phyloP scores from a whole-genome alignment of 371 early-diverging fungal genomes.

The Mortierella sp. region DNA sequence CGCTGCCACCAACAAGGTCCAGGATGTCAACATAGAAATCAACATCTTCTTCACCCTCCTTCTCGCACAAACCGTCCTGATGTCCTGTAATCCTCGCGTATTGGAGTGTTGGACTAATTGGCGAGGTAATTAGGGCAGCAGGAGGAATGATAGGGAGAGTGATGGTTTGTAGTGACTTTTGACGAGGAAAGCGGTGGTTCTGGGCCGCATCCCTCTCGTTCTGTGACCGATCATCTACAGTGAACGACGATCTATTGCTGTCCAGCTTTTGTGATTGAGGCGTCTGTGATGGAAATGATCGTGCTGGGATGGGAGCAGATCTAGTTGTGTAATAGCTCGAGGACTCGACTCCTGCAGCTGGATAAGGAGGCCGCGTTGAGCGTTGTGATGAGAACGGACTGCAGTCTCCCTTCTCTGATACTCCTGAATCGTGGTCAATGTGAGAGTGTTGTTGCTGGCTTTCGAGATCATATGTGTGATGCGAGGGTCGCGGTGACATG shows the following conservation, averaged over 20 bases:
- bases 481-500: constrained; percentile 9
- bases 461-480: constrained; percentile 4
- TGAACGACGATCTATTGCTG: not conserved
- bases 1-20: constrained; percentile 1
- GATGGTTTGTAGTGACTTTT: not conserved
- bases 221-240: not conserved
- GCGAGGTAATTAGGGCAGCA: not conserved
- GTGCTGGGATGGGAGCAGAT: constrained; percentile 3
- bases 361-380: not conserved
- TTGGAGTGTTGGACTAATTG: not conserved
- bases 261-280: not conserved
- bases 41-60: not conserved
- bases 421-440: not conserved
- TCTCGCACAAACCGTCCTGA: not conserved
- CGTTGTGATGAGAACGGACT: not conserved
- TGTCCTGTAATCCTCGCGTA: too few relatives aligned
- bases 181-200: not conserved
- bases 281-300: constrained; percentile 8
- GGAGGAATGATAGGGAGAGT: not conserved
- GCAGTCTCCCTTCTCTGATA: not conserved
- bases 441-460: not conserved
- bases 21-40: constrained; percentile 20
- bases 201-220: not conserved
- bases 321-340: not conserved
- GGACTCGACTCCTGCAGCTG: not conserved